phyloP scores from a whole-genome alignment of 2,329 filamentous ascomycete species.

The Sporothrix variecibatus region DNA sequence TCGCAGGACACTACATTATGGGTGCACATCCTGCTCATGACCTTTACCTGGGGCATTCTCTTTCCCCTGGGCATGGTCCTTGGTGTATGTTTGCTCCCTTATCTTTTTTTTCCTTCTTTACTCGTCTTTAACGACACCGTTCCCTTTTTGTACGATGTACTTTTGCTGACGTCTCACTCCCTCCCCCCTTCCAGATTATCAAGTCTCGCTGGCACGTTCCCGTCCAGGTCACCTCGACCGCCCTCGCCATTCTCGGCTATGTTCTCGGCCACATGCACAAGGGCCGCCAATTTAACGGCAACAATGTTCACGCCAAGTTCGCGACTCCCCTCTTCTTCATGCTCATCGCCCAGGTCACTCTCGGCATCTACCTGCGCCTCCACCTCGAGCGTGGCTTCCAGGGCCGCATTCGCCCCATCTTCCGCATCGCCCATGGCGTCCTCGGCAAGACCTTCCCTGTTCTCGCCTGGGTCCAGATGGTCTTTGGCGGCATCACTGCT shows the following conservation, averaged over 20 bases:
- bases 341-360: slow-evolving; percentile 70
- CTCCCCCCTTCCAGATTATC: slow-evolving; percentile 65
- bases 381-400: slow-evolving; percentile 81
- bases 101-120: neutral
- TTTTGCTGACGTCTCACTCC: slow-evolving; percentile 2
- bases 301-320: slow-evolving; percentile 80
- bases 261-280: slow-evolving; percentile 89
- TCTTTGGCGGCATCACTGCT: slow-evolving; percentile 91
- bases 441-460: slow-evolving; percentile 87
- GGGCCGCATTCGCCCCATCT: slow-evolving; percentile 70
- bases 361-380: slow-evolving; percentile 85
- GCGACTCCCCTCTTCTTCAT: slow-evolving; percentile 79
- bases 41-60: slow-evolving; percentile 83
- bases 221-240: slow-evolving; percentile 72
- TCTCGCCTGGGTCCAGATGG: slow-evolving; percentile 86
- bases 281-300: slow-evolving; percentile 76
- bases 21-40: slow-evolving; percentile 90
- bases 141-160: neutral
- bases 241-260: slow-evolving; percentile 79
- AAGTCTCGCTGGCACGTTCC: slow-evolving; percentile 95
- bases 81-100: slow-evolving; percentile 62
- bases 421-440: slow-evolving; percentile 75
- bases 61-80: slow-evolving; percentile 96
- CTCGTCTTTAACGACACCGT: neutral
- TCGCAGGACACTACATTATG: slow-evolving; percentile 78